Percentiles rank a stretch among this genome's conserved stretches.
These are phyloP conservation scores for Nothophytophthora sp. DNA, from an alignment of 352 stramenopile genomes.

Conservation along the genomic window DNA sequence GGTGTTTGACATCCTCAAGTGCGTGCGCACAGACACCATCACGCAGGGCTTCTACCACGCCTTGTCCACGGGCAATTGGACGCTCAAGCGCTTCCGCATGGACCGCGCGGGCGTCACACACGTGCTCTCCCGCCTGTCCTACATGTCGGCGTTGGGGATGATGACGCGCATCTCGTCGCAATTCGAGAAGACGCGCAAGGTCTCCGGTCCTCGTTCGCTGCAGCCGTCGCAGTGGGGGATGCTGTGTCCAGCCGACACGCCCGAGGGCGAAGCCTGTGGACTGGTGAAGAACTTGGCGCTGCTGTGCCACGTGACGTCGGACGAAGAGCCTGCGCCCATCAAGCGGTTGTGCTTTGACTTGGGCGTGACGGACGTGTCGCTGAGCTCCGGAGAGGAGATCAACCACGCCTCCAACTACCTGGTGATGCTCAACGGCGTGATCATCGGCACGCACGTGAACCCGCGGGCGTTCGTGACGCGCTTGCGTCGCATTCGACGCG, in stretches of 20 bases:
- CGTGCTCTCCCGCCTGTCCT: conserved; percentile 97
- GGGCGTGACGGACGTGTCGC: conserved; percentile 95
- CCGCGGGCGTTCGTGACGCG: conserved; percentile 91
- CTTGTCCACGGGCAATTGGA: conserved; percentile 97
- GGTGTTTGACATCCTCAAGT: conserved; percentile 99
- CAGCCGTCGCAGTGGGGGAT: conserved; percentile 99
- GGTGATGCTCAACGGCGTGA: conserved; percentile 99
- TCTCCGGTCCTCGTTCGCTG: conserved; percentile 96
- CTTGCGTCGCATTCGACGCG: conserved; percentile 80
- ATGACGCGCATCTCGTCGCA: conserved; percentile 99
- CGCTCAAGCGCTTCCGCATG: conserved; percentile 99
- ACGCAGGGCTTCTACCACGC: conserved; percentile 93
- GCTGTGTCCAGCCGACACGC: conserved; percentile 98
- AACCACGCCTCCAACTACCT: conserved; percentile 95
- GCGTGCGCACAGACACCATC: conserved; percentile 98
- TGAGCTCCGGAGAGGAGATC: conserved; percentile 96
- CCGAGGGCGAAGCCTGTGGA: conserved; percentile 99
- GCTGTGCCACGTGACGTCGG: conserved; percentile 96
- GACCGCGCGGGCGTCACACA: conserved; percentile 98
- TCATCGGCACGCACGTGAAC: conserved; percentile 96
- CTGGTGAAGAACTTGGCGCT: conserved; percentile 99
- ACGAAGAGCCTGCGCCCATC: conserved; percentile 93
- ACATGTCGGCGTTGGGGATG: conserved; percentile 99
- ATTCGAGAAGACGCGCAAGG: conserved; percentile 99
- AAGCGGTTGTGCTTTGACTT: conserved; percentile 97